Evolutionary conservation across 371 early-diverging fungal species (phyloP), one percentile per base, ranked within the genome.

Genomic region (Parasitella parasitica): DNA sequence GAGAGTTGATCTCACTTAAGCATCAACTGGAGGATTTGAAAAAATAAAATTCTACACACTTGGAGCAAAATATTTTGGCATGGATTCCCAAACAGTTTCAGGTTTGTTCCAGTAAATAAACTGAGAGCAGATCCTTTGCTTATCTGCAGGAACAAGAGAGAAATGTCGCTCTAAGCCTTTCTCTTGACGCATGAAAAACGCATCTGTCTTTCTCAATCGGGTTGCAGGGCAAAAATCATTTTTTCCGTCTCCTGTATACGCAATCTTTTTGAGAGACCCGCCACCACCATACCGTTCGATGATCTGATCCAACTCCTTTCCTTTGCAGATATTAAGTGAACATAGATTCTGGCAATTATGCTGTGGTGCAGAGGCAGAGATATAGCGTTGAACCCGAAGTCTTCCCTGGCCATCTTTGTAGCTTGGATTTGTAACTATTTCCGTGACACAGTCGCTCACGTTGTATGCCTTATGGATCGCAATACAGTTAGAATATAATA

Each of bases 321-420:
- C 92, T 73, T 93, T 92, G 66, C 94, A 93, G 15, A 93, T 75
- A 61, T 93, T 93, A 16, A 81, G 69, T 2, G 86, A 73, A 57
- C 94, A 93, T 27, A 83, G 70, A 37, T 83, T 78, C 7, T 75
- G 61, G 66, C 92, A 93, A 15, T 76, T 66, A 58, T 91, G 92
- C 13, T 79, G 86, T 6, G 72, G 66, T 8, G 67, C 77, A 18
- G 76, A 69, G 9, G 77, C 64, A 9, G 71, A 64, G 20, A 83
- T 76, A 20, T 77, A 73, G 15, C 92, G 76, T 3, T 61, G 61
- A 12, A 93, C 75, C 30, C 76, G 65, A 20, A 91, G 66, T 34
- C 85, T 67, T 2, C 85, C 88, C 22, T 70, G 53, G 0, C 70
- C 72, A 54, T 86, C 87, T 36, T 78, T 82, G 24, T 77, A 64